phyloP scores from a whole-genome alignment of 768 basidiomycete species.

The Psilocybe cyanescens region DNA sequence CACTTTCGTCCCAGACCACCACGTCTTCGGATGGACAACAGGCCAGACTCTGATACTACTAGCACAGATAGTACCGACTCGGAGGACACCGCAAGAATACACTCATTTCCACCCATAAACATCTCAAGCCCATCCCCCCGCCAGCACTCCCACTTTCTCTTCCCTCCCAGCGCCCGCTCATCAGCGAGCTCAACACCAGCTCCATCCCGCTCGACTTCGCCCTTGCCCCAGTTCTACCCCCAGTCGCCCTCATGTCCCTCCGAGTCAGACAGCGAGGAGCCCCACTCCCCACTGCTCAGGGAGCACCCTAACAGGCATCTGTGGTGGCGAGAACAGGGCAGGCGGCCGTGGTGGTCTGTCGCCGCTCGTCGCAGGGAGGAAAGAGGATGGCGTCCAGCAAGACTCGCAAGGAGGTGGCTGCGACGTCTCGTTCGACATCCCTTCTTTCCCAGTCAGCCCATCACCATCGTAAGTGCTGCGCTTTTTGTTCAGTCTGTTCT shows the following conservation, averaged over 20 bases:
- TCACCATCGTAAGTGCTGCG: constrained; percentile 69
- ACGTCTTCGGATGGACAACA: constrained; percentile 13
- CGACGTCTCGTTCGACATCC: constrained; percentile 69
- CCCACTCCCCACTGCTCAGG: constrained; percentile 48
- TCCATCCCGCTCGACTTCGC: constrained; percentile 66
- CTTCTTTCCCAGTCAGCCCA: constrained; percentile 78
- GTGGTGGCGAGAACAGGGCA: constrained; percentile 46
- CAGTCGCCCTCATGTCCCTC: constrained; percentile 56
- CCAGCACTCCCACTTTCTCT: constrained; percentile 36
- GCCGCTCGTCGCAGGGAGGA: constrained; percentile 53
- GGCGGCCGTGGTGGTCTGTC: constrained; percentile 61
- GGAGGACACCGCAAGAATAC: constrained; percentile 33
- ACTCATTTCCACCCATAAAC: constrained; percentile 12
- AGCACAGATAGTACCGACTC: constrained; percentile 46
- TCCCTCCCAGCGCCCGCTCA: constrained; percentile 42
- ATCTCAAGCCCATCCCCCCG: constrained; percentile 24
- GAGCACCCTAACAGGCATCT: constrained; percentile 31
- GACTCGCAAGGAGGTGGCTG: constrained; percentile 57
- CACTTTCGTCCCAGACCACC: constrained; percentile 11
- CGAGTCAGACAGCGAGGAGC: constrained; percentile 65
- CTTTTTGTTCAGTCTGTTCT: constrained; percentile 1
- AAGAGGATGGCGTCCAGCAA: constrained; percentile 47
- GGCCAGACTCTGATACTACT: constrained; percentile 39
- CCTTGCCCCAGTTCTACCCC: constrained; percentile 56
- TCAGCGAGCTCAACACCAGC: constrained; percentile 54